These are phyloP conservation scores for Vigna mungo DNA, from an alignment of 306 rosid genomes.

Conservation along the genomic window DNA sequence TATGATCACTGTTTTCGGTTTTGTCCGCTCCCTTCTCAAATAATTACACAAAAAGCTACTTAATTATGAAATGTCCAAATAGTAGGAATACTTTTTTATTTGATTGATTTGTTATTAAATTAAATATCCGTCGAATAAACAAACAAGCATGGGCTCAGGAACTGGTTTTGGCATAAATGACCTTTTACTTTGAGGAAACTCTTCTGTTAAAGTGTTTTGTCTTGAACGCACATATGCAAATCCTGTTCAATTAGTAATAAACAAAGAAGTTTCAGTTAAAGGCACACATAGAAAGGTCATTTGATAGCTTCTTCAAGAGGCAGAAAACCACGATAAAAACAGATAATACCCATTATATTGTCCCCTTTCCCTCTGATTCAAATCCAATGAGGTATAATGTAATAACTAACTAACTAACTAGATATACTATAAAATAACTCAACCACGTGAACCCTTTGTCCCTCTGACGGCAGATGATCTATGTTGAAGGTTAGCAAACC, in stretches of 20 bases:
- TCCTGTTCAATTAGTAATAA: background rate
- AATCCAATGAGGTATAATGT: background rate
- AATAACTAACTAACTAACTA: background rate
- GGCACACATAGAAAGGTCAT: background rate
- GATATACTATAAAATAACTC: conserved; percentile 44
- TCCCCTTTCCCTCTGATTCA: no score
- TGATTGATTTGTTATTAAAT: no score
- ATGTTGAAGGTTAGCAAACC: conserved; percentile 64
- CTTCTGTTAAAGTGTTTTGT: background rate
- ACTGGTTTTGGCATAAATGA: background rate
- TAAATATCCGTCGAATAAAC: no score
- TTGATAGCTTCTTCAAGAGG: background rate
- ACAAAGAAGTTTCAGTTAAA: background rate
- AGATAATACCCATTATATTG: no score
- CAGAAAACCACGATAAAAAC: background rate
- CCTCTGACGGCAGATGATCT: conserved; percentile 69
- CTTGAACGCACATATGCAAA: background rate
- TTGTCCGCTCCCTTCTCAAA: background rate
- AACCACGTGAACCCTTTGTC: conserved; percentile 54
- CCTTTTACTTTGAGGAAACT: background rate
- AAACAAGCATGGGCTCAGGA: background rate
- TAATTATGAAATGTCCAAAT: no score
- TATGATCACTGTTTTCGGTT: background rate
- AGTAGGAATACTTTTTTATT: no score
- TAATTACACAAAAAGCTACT: no score